Percentiles rank a stretch among this genome's conserved stretches.
phyloP scores from a whole-genome alignment of 345 rosid species.

The Brassica incana region DNA sequence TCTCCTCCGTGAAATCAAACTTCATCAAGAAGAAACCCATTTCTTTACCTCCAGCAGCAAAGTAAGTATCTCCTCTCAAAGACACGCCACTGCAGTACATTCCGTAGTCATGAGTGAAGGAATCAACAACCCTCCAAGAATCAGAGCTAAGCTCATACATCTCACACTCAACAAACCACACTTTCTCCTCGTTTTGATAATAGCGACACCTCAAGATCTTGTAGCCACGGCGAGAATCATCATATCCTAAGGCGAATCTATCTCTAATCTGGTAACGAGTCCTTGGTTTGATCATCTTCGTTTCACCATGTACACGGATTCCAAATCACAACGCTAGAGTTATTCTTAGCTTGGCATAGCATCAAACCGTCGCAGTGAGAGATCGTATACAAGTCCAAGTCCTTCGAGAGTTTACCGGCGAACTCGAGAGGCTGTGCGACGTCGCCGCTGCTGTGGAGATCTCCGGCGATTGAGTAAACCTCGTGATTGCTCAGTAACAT shows the following conservation, averaged over 20 bases:
- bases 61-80: background rate
- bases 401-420: background rate
- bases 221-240: background rate
- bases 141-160: background rate
- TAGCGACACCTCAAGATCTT: background rate
- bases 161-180: background rate
- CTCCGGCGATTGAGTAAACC: background rate
- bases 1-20: background rate
- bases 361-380: conserved; percentile 2
- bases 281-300: background rate
- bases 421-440: background rate
- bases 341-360: background rate
- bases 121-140: background rate
- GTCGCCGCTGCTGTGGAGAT: background rate
- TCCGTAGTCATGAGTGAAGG: background rate
- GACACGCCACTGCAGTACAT: background rate
- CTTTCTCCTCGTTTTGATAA: background rate
- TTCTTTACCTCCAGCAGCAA: background rate
- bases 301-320: background rate
- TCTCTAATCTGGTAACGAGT: background rate
- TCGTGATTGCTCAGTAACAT: background rate
- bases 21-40: background rate
- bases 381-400: background rate
- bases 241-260: background rate
- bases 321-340: background rate